Conservation (phyloP, 2,329 filamentous ascomycete species). For the Rhynchosporium graminicola region DNA sequence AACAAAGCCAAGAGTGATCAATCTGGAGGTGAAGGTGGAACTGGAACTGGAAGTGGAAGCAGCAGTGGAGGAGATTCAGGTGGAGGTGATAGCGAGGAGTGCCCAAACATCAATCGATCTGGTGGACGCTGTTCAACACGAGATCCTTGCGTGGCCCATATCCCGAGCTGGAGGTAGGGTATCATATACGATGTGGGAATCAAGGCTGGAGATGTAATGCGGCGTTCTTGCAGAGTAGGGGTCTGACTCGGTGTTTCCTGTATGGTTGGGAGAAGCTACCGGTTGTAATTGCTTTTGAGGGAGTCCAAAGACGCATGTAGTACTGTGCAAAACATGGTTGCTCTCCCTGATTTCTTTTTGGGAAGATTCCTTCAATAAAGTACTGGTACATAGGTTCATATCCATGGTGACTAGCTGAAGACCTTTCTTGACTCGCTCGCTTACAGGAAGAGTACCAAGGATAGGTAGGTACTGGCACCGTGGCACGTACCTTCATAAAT, state of each 20-base stretch:
- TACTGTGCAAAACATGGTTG: background rate
- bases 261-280: background rate
- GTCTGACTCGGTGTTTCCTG: background rate
- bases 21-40: slow-evolving; percentile 8
- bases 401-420: background rate
- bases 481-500: no score
- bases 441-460: no score
- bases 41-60: slow-evolving; percentile 1
- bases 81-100: slow-evolving; percentile 9
- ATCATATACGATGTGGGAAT: background rate
- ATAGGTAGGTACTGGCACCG: no score
- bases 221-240: slow-evolving; percentile 1
- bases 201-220: background rate
- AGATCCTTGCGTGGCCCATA: slow-evolving; percentile 25
- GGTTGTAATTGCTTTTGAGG: background rate
- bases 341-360: background rate
- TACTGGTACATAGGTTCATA: no score
- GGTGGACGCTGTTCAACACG: slow-evolving; percentile 21
- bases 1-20: slow-evolving; percentile 5
- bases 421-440: no score
- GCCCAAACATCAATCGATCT: slow-evolving; percentile 24
- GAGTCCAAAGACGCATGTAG: background rate
- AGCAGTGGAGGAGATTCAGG: slow-evolving; percentile 6
- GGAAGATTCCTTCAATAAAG: no score
- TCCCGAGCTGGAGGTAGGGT: slow-evolving; percentile 11